phyloP scores from a whole-genome alignment of 805 yeast species.

The Ogataea saltuana region DNA sequence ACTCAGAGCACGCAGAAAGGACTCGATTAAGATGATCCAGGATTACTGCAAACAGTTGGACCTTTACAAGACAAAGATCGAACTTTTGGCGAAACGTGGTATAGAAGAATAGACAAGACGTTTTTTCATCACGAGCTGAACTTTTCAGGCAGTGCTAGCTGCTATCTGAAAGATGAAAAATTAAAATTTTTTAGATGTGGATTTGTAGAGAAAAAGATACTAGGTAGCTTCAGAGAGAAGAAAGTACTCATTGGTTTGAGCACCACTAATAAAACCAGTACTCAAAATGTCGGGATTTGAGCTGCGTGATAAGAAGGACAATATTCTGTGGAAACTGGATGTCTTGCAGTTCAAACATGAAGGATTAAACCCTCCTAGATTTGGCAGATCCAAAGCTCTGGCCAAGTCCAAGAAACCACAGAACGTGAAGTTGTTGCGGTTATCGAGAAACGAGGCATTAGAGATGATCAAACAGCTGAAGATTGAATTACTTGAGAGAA shows the following conservation, averaged over 20 bases:
- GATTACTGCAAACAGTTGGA: constrained; percentile 58
- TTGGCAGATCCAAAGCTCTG: constrained; percentile 48
- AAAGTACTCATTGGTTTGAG: too few relatives aligned
- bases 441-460: constrained; percentile 44
- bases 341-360: constrained; percentile 53
- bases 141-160: constrained; percentile 6
- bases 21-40: constrained; percentile 61
- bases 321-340: constrained; percentile 54
- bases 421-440: constrained; percentile 39
- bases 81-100: constrained; percentile 20
- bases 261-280: neutral
- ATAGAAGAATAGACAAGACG: constrained; percentile 11
- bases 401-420: constrained; percentile 43
- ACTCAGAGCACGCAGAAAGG: constrained; percentile 59
- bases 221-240: too few relatives aligned
- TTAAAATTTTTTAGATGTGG: constrained; percentile 3
- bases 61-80: constrained; percentile 23
- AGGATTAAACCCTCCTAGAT: constrained; percentile 47
- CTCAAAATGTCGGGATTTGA: neutral
- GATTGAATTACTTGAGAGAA: constrained; percentile 46
- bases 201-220: too few relatives aligned
- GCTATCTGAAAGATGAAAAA: too few relatives aligned
- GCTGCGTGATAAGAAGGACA: constrained; percentile 33
- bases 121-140: too few relatives aligned
- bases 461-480: constrained; percentile 47